Base-by-base conservation (phyloP, 179 eudicot genomes). In the Camellia oleifera region DNA sequence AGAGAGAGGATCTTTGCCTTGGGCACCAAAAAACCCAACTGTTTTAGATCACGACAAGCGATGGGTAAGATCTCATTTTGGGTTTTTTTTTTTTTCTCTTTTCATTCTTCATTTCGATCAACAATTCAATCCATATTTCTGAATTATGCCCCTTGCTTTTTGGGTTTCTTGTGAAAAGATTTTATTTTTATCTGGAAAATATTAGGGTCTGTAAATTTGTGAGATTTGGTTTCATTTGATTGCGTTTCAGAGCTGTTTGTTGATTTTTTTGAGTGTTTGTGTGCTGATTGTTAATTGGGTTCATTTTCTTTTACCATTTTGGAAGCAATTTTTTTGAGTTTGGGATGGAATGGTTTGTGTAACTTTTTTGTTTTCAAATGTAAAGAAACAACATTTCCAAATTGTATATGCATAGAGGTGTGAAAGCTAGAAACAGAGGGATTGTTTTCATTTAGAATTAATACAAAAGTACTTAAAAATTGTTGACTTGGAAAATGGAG, bases 181-280 rank as follows among this genome's bases (percentile, higher is more conserved):
- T 66, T 66, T 14, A 45, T 52, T 13, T 69, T 17, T 67, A 32
- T 67, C 46, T 26, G 50, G 20, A 15, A 42, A 42, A 32, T 32
- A 2, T 44, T 69, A 13, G 5, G 68, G 64, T 60, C 64, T 60
- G 17, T 60, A 17, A 60, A 60, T 14, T 60, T 5, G 64, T 15
- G 64, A 60, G n/a, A 60, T 60, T 60, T 60, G n/a, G 64, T 60
- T 60, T 60, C n/a, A 60, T 64, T 18, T 64, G 32, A 64, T 64
- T 2, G 40, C 63, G 57, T 11, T 53, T 60, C 15, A 10, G 17
- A 60, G 14, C n/a, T 14, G n/a, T 60, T 14, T 60, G 4, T 60
- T 11, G 63, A 12, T 11, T 60, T 60, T 60, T 53, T 53, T 53
- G 7, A 6, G 7, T 53, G 7, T 11, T 53, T 53, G 57, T 53